These are phyloP conservation scores for Zizania palustris DNA, from an alignment of 202 grass and related monocot genomes.

Conservation along the genomic window DNA sequence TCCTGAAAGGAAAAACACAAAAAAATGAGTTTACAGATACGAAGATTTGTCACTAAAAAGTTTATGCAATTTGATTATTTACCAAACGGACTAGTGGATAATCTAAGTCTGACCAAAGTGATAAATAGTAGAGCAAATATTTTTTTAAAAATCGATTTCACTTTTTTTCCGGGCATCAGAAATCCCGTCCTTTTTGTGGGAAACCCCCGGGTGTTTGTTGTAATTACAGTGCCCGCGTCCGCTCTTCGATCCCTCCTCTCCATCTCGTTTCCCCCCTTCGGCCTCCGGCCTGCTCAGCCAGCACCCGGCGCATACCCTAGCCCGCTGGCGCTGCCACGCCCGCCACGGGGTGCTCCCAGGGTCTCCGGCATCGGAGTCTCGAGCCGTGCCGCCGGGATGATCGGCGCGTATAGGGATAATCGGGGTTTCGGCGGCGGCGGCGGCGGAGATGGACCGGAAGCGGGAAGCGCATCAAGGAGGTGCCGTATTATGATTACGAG, in stretches of 20 bases:
- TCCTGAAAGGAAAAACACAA: no score
- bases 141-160: no score
- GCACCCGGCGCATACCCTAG: constrained; percentile 56
- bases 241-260: constrained; percentile 42
- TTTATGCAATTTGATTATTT: no score
- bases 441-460: constrained; percentile 66
- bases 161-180: no score
- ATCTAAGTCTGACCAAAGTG: no score
- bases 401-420: constrained; percentile 49
- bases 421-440: constrained; percentile 43
- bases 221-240: constrained; percentile 43
- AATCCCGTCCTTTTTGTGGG: constrained; percentile 22
- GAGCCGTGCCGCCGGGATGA: constrained; percentile 27
- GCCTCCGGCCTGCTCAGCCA: constrained; percentile 39
- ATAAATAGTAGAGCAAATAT: no score
- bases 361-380: constrained; percentile 5
- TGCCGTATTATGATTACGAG: constrained; percentile 92
- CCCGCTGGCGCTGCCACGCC: constrained; percentile 31
- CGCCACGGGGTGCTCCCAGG: background rate
- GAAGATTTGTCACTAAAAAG: no score
- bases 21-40: no score
- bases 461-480: constrained; percentile 92
- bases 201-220: constrained; percentile 20
- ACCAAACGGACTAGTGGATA: no score
- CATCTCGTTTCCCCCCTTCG: constrained; percentile 38